Evolutionary conservation across 495 filamentous ascomycete genomes (phyloP).

Genomic region (Aspergillus bertholletiae): DNA sequence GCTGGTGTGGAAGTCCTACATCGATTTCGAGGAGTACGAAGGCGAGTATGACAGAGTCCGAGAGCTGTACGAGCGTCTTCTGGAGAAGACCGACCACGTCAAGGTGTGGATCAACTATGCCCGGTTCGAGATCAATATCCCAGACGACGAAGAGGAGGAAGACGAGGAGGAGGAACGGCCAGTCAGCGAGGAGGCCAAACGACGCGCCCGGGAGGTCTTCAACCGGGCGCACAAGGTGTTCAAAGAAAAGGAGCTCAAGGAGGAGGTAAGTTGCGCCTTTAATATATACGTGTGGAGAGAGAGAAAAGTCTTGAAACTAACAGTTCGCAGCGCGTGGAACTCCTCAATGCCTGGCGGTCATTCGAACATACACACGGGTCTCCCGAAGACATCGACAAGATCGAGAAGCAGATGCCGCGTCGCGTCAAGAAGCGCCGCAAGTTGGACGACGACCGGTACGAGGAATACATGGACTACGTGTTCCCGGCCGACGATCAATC

Average conservation of each 20-base stretch:
- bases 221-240: slow-evolving; percentile 81
- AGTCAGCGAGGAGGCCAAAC: slow-evolving; percentile 79
- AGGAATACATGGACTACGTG: slow-evolving; percentile 96
- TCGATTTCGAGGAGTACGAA: slow-evolving; percentile 95
- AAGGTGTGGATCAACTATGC: slow-evolving; percentile 99
- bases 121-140: slow-evolving; percentile 89
- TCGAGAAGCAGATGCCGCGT: slow-evolving; percentile 90
- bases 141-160: slow-evolving; percentile 63
- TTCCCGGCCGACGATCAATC: slow-evolving; percentile 96
- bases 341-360: slow-evolving; percentile 85
- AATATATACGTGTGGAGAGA: no score
- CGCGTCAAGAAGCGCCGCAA: slow-evolving; percentile 91
- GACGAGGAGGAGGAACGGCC: slow-evolving; percentile 60
- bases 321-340: slow-evolving; percentile 61
- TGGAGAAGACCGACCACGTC: slow-evolving; percentile 92
- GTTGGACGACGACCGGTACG: slow-evolving; percentile 91
- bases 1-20: slow-evolving; percentile 93
- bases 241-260: slow-evolving; percentile 90
- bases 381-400: slow-evolving; percentile 72
- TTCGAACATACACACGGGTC: slow-evolving; percentile 86
- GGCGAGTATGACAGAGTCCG: slow-evolving; percentile 81
- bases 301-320: slow-evolving; percentile 21
- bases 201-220: slow-evolving; percentile 77
- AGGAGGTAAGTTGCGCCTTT: slow-evolving; percentile 59
- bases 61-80: slow-evolving; percentile 82